Base-by-base conservation (phyloP, 495 filamentous ascomycete species). In the Trichodelitschia bisporula region DNA sequence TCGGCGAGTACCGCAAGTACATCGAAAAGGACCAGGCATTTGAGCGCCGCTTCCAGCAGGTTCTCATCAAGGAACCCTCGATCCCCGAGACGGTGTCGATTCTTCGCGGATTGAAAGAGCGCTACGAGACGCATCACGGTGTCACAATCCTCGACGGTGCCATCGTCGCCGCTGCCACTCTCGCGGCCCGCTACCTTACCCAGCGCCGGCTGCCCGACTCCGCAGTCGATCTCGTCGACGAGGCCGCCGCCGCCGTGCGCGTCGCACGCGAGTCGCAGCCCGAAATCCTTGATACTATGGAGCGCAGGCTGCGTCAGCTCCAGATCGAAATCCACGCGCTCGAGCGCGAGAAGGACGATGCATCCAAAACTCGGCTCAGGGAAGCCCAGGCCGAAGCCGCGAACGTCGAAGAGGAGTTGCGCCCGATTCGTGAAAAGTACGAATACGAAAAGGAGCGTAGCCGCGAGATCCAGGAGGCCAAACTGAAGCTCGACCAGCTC, bases 21-120 rank as follows among this genome's bases (percentile, higher is more conserved):
- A 93, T 97, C 35, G 89, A 97, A 50, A 97, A 97, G 51, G 86
- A 97, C 40, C 73, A 77, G 26, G 86, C 86, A 28, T 95, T 97
- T 46, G 86, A 95, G 49, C 80, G 89, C 43, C 77, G 86, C 46
- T 97, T 97, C 60, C 86, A 97, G 50, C 86, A 95, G 49, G 84
- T 97, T 18, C 51, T 95, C 19, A 80, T 93, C 44, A 90, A 89
- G 46, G 86, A 97, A 47, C 86, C 86, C 1, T 54, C 68, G 3
- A 68, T 93, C 25, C 50, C 69, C 0, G 86, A 97, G 50, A 95
- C 86, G 2, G 68, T 97, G 39, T 95, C 86, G 2, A 97, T 97
- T 46, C 73, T 97, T 11, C 74, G 86, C 58, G 86, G 86, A 37
- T 54, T 97, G 34, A 95, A 95, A 53, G 84, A 93, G 45, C 78